A percentile compares a stretch with the other conserved stretches of the same genome.
Evolutionary conservation across 306 rosid species (phyloP).

Genomic region (barrel medic (Medicago truncatula)): DNA sequence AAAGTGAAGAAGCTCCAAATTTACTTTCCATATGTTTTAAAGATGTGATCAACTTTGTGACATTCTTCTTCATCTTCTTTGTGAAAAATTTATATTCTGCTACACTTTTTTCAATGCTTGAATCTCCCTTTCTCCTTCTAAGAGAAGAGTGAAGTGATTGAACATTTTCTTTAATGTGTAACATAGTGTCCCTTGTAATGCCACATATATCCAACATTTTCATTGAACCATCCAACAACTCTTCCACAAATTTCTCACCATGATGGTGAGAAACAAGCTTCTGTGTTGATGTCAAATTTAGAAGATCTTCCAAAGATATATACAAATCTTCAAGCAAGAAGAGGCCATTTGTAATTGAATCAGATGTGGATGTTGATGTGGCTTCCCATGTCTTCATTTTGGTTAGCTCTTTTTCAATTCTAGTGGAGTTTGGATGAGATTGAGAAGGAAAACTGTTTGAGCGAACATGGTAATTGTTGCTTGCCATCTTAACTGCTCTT

Average conservation of each 20-base stretch:
- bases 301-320: slow-evolving; percentile 61
- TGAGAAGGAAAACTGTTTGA: slow-evolving; percentile 72
- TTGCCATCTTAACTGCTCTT: slow-evolving; percentile 48
- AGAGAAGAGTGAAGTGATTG: slow-evolving; percentile 63
- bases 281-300: slow-evolving; percentile 40
- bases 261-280: slow-evolving; percentile 49
- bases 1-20: slow-evolving; percentile 37
- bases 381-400: slow-evolving; percentile 37
- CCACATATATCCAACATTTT: slow-evolving; percentile 64
- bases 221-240: slow-evolving; percentile 54
- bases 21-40: slow-evolving; percentile 54
- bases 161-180: slow-evolving; percentile 59
- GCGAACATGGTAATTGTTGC: slow-evolving; percentile 53
- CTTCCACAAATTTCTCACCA: slow-evolving; percentile 51
- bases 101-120: slow-evolving; percentile 47
- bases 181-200: slow-evolving; percentile 54
- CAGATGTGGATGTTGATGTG: slow-evolving; percentile 45
- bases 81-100: slow-evolving; percentile 51
- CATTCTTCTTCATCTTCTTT: slow-evolving; percentile 67
- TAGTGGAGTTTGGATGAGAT: slow-evolving; percentile 65
- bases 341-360: slow-evolving; percentile 44
- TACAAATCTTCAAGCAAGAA: slow-evolving; percentile 58
- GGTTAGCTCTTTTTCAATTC: slow-evolving; percentile 40
- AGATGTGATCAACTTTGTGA: slow-evolving; percentile 46
- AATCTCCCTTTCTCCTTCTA: slow-evolving; percentile 67